phyloP scores from a whole-genome alignment of 1,139 yeast species.

The Nematodospora anomalae region DNA sequence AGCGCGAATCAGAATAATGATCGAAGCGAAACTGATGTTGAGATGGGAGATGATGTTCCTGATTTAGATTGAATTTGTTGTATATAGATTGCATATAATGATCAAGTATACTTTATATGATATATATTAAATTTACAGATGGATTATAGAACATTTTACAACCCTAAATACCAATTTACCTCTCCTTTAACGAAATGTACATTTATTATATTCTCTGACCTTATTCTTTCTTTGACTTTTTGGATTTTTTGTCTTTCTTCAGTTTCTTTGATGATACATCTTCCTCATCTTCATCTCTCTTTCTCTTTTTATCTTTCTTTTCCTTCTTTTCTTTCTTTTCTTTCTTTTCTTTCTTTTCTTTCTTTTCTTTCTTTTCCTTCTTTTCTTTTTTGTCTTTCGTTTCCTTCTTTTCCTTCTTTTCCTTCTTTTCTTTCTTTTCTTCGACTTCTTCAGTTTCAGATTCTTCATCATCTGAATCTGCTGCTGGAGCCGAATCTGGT shows the following conservation, averaged over 20 bases:
- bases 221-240: conserved; percentile 17
- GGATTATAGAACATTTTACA: background rate
- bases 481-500: conserved; percentile 29
- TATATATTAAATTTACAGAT: conserved; percentile 5
- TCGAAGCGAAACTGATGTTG: conserved; percentile 8
- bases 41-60: conserved; percentile 13
- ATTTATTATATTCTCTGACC: no score
- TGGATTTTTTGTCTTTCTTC: conserved; percentile 39
- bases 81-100: background rate
- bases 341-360: conserved; percentile 31
- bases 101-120: conserved; percentile 1
- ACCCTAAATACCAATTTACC: no score
- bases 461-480: conserved; percentile 52
- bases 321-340: conserved; percentile 48
- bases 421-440: conserved; percentile 29
- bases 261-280: conserved; percentile 28
- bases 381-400: conserved; percentile 40
- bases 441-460: conserved; percentile 41
- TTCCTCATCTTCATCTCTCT: conserved; percentile 14
- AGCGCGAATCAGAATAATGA: conserved; percentile 1
- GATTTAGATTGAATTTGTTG: conserved; percentile 8
- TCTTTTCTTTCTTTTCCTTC: conserved; percentile 49
- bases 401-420: conserved; percentile 21
- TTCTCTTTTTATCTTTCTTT: conserved; percentile 37
- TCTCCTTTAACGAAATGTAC: no score